Percentiles rank a stretch among this genome's conserved stretches.
Evolutionary conservation across 495 filamentous ascomycete species (phyloP).

Genomic region (Recurvomyces mirabilis): DNA sequence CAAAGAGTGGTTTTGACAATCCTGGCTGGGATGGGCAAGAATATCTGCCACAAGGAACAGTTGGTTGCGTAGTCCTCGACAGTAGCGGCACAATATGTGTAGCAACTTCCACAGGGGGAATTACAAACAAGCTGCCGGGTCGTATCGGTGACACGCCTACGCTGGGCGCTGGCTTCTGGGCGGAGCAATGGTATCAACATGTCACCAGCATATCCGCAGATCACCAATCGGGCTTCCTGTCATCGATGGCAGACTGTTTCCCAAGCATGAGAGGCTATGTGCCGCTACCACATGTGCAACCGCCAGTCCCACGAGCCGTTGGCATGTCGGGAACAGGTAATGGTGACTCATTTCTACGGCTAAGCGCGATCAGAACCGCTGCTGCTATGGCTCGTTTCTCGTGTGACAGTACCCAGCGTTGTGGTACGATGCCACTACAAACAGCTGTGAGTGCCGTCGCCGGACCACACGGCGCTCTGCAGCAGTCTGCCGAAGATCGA

Average conservation of each 20-base stretch:
- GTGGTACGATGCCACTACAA: conserved; percentile 26
- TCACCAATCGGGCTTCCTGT: too few relatives aligned
- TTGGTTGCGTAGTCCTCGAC: conserved; percentile 73
- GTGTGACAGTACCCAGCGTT: conserved; percentile 11
- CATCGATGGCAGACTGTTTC: conserved; percentile 13
- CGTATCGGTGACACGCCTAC: conserved; percentile 82
- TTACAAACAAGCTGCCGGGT: conserved; percentile 82
- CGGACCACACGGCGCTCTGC: conserved; percentile 62
- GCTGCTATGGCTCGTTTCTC: conserved; percentile 64
- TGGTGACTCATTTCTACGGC: conserved; percentile 75
- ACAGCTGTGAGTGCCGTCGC: conserved; percentile 50
- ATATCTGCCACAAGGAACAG: conserved; percentile 72
- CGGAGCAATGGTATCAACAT: conserved; percentile 55
- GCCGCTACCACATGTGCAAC: neutral
- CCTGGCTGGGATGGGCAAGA: conserved; percentile 39
- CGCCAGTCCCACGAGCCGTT: conserved; percentile 35
- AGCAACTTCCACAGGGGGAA: conserved; percentile 76
- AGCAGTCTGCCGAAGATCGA: conserved; percentile 60
- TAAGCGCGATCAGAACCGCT: conserved; percentile 58
- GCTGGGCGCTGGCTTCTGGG: conserved; percentile 81
- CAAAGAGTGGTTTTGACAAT: conserved; percentile 4
- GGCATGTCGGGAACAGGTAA: conserved; percentile 81
- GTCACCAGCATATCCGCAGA: neutral
- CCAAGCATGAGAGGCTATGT: conserved; percentile 11
- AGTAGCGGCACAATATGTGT: conserved; percentile 57